Evolutionary conservation across 2,329 filamentous ascomycete species (phyloP).

Genomic region (Colletotrichum musae): DNA sequence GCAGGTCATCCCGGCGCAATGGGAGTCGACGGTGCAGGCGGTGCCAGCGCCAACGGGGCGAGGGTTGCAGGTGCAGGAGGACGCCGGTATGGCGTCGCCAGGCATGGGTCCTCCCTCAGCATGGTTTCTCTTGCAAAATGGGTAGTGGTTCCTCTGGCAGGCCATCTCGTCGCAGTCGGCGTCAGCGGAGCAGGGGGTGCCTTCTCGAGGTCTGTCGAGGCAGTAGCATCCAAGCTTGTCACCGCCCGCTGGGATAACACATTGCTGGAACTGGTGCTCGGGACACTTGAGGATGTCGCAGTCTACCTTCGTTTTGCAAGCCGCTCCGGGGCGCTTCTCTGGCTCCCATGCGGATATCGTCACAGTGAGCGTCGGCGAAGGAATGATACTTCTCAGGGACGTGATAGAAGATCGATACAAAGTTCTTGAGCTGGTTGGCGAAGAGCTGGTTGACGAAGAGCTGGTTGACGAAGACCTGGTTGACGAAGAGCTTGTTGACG

Average conservation of each 20-base stretch:
- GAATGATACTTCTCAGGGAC: neutral
- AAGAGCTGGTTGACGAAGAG: neutral
- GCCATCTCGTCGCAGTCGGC: constrained; percentile 15
- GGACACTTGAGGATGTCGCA: constrained; percentile 5
- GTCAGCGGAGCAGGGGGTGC: neutral
- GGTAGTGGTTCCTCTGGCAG: constrained; percentile 10
- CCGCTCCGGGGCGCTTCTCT: neutral
- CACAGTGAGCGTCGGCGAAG: neutral
- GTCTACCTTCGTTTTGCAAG: neutral
- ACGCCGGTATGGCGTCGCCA: neutral
- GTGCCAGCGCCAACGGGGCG: neutral
- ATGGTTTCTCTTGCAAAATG: neutral
- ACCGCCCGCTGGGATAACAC: neutral
- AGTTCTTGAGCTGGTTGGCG: neutral
- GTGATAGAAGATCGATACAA: neutral
- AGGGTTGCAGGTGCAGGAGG: constrained; percentile 1
- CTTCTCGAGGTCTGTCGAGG: constrained; percentile 9
- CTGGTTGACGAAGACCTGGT: neutral
- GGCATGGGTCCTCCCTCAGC: no score
- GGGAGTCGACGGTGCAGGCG: constrained; percentile 11
- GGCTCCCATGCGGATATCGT: constrained; percentile 18
- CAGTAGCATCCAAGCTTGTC: constrained; percentile 20
- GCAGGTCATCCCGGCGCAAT: constrained; percentile 25
- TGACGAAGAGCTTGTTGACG: neutral
- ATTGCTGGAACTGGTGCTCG: neutral